These are phyloP conservation scores for Suhomyces choctaworum DNA, from an alignment of 1,139 yeast species.

Conservation along the genomic window DNA sequence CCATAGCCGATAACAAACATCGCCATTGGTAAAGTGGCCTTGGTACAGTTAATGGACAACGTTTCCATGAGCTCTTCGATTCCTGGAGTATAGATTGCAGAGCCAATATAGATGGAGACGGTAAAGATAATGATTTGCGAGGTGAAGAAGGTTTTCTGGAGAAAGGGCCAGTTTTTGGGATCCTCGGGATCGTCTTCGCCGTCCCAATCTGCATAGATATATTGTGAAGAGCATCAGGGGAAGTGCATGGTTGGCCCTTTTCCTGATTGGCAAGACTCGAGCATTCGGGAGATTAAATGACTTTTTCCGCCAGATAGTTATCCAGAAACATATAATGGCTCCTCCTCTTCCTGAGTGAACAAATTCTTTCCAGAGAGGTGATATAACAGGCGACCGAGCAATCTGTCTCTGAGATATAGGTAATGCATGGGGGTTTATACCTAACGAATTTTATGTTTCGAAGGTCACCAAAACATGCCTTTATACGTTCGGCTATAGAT, in stretches of 20 bases:
- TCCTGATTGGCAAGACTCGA: background rate
- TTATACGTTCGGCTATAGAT: too few species aligned
- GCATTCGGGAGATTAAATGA: background rate
- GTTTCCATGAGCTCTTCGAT: constrained; percentile 28
- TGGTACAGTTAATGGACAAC: constrained; percentile 26
- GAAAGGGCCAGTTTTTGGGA: constrained; percentile 56
- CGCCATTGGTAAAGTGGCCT: constrained; percentile 36
- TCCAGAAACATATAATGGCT: constrained; percentile 34
- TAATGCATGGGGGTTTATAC: too few species aligned
- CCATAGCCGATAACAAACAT: constrained; percentile 43
- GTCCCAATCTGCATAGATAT: constrained; percentile 39
- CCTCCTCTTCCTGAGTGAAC: constrained; percentile 34
- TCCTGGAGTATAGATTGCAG: constrained; percentile 66
- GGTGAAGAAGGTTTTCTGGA: constrained; percentile 38
- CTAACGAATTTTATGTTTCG: too few species aligned
- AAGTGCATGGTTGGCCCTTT: background rate
- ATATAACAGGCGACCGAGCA: constrained; percentile 35
- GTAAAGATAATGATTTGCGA: constrained; percentile 48
- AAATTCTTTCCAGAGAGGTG: constrained; percentile 32
- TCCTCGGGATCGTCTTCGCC: constrained; percentile 56
- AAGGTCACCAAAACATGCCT: too few species aligned
- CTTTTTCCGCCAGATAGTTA: constrained; percentile 21
- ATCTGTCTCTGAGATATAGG: constrained; percentile 32
- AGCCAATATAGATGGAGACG: constrained; percentile 56
- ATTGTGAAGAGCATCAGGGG: background rate